Evolutionary conservation across 2,329 filamentous ascomycete species (phyloP), one percentile per base, ranked within the genome.

Genomic region (Epichloe aotearoae): DNA sequence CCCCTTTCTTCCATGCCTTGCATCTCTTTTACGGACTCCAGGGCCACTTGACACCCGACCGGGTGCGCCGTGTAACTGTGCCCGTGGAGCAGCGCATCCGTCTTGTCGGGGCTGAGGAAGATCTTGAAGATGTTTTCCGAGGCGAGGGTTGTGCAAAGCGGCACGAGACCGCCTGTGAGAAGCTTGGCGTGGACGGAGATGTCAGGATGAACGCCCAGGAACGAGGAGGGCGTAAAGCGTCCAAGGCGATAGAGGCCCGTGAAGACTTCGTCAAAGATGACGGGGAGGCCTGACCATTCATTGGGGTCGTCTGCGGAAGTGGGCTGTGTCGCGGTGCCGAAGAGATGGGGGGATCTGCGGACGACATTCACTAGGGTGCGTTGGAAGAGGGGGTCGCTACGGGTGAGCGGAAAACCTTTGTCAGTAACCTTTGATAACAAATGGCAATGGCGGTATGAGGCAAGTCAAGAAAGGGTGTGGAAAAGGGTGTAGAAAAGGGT

Each of bases 1-100:
- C 76, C 77, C 0, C 62, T 59, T 1, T 58, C 57, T 3, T 86
- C 79, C 70, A 88, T 76, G 1, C 66, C 59, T 43, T 71, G 63
- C 73, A 91, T 78, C 39, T 73, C 72, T 8, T 66, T 62, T 8
- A 94, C 63, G 1, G 80, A 82, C 47, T 80, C 77, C n/a, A 84
- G 72, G 0, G 84, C 88, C 0, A 94, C 86, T 43, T 84, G 79
- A 58, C 87, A 94, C 0, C 88, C 88, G 1, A 93, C 77, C 0
- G 88, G 76, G 64, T 94, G 87, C 0, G 88, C 88, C 0, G 88
- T 94, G 66, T 94, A 94, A 63, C 86, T 91, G 62, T 94, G 88
- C 0, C 88, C 88, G 58, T 94, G 88, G 3, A 94, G 70, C 5
- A 94, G 67, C 0, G 88, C 88, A 57, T 91, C 86, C 0, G 78